Conservation (phyloP, 768 basidiomycete species). For the Serendipita indica region DNA sequence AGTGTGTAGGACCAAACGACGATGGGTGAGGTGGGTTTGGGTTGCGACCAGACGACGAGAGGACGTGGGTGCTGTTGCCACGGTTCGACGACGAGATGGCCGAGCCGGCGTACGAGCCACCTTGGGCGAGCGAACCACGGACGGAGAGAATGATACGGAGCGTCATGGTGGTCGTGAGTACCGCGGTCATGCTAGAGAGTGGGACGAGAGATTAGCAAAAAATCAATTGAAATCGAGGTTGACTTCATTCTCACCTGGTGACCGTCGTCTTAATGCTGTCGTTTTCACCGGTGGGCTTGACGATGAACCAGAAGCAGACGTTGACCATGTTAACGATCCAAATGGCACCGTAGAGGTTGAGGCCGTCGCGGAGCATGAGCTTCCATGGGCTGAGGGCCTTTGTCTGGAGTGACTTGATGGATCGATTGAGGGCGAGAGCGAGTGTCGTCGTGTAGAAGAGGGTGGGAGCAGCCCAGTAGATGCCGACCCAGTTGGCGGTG, state of each 20-base stretch:
- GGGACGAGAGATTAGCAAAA: neutral
- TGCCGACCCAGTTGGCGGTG: constrained; percentile 62
- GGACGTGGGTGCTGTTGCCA: constrained; percentile 34
- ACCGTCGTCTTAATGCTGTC: constrained; percentile 75
- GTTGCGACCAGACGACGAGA: constrained; percentile 19
- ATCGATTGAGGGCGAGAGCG: constrained; percentile 44
- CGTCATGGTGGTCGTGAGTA: constrained; percentile 76
- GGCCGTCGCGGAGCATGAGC: constrained; percentile 77
- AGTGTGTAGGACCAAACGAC: constrained; percentile 8
- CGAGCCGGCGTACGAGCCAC: constrained; percentile 50
- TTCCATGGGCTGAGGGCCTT: constrained; percentile 61
- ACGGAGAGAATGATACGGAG: constrained; percentile 76
- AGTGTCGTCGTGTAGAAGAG: constrained; percentile 56
- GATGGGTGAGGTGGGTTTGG: constrained; percentile 16
- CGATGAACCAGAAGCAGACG: constrained; percentile 77
- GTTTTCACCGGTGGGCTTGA: constrained; percentile 39
- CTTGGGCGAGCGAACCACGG: constrained; percentile 55
- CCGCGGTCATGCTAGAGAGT: constrained; percentile 55
- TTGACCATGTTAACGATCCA: constrained; percentile 70
- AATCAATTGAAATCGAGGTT: neutral
- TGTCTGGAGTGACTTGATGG: constrained; percentile 38
- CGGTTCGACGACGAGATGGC: constrained; percentile 27
- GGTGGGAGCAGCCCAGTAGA: constrained; percentile 74
- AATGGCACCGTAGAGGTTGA: constrained; percentile 72
- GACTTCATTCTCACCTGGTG: constrained; percentile 34